Evolutionary conservation across 208 protist species (phyloP).

Genomic region (Herpetomonas tarakana): DNA sequence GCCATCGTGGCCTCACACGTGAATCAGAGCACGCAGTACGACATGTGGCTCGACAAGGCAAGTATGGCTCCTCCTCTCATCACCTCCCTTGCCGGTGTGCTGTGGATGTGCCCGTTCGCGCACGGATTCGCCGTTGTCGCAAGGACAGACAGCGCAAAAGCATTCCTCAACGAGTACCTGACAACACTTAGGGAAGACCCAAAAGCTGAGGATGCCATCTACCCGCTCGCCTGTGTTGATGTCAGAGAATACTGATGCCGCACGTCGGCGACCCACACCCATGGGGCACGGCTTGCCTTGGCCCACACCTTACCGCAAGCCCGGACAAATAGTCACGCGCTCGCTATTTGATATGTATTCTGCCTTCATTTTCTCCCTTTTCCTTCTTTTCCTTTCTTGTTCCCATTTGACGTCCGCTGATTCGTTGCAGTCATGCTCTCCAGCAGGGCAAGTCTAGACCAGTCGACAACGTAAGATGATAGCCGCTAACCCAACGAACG

Average conservation of each 20-base stretch:
- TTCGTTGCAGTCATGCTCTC: neutral
- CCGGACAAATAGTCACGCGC: too few species aligned
- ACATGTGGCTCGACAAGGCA: conserved; percentile 72
- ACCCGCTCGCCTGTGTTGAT: conserved; percentile 41
- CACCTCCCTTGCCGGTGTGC: conserved; percentile 22
- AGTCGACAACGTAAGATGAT: too few species aligned
- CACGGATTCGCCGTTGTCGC: conserved; percentile 58
- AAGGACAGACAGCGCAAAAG: conserved; percentile 48
- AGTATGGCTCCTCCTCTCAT: conserved; percentile 32
- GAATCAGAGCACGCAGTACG: conserved; percentile 24
- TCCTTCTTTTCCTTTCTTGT: neutral
- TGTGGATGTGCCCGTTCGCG: conserved; percentile 67
- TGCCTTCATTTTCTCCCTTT: neutral
- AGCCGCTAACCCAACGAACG: neutral
- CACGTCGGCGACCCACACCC: too few species aligned
- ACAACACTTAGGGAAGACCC: conserved; percentile 28
- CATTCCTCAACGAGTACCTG: conserved; percentile 42
- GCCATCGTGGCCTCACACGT: conserved; percentile 36
- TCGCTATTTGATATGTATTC: neutral
- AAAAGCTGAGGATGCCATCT: conserved; percentile 23
- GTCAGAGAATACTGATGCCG: conserved; percentile 20
- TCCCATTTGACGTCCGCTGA: neutral
- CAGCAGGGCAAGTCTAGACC: too few species aligned
- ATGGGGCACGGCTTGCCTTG: too few species aligned
- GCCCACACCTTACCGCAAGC: too few species aligned